Conservation (phyloP, 768 basidiomycete species). For the Gloeostereum incarnatum region DNA sequence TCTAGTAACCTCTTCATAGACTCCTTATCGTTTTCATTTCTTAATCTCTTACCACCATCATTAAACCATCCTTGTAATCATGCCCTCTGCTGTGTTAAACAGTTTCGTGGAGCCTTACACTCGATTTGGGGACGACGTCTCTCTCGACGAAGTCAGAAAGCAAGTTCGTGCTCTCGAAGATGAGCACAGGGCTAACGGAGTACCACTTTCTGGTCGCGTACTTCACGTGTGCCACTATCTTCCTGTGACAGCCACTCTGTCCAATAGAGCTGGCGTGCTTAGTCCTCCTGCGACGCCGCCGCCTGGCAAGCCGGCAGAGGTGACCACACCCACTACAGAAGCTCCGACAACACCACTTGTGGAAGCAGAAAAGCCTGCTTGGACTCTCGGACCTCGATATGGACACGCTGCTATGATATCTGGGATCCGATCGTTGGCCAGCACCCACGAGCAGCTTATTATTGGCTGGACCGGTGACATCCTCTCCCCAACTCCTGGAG, state of each 20-base stretch:
- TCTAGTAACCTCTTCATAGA: no score
- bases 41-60: background rate
- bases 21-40: no score
- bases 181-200: conserved; percentile 58
- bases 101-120: conserved; percentile 68
- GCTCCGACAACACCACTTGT: background rate
- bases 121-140: conserved; percentile 53
- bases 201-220: conserved; percentile 77
- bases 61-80: no score
- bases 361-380: conserved; percentile 18
- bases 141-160: conserved; percentile 63
- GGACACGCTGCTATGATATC: conserved; percentile 95
- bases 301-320: conserved; percentile 8
- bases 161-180: conserved; percentile 68
- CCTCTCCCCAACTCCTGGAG: conserved; percentile 33
- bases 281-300: conserved; percentile 81
- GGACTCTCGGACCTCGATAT: conserved; percentile 73
- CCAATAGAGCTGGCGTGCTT: conserved; percentile 35
- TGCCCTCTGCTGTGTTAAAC: conserved; percentile 37
- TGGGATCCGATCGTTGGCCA: conserved; percentile 77
- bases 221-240: conserved; percentile 91
- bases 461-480: conserved; percentile 95
- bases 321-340: background rate
- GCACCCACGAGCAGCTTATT: conserved; percentile 84
- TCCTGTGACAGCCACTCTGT: conserved; percentile 63